A percentile compares a stretch with the other conserved stretches of the same genome.
These are phyloP conservation scores for Letharia columbiana DNA, from an alignment of 495 filamentous ascomycete species.

Conservation along the genomic window DNA sequence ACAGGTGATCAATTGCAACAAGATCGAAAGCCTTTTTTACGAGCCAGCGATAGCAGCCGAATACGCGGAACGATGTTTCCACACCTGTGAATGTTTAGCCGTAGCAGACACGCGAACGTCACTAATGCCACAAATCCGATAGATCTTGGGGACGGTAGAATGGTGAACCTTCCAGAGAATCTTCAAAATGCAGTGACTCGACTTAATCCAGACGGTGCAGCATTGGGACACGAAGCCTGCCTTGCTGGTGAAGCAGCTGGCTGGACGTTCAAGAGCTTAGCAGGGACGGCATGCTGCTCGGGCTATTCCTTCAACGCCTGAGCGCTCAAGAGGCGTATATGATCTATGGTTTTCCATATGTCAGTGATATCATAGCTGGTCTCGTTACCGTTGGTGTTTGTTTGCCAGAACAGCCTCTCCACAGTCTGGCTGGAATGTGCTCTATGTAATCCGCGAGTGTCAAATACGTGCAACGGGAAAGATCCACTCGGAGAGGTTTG, in stretches of 20 bases:
- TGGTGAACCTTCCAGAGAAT: not conserved
- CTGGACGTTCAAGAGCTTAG: not conserved
- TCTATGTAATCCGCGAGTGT: not conserved
- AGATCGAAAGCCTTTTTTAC: not conserved
- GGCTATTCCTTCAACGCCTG: constrained; percentile 9
- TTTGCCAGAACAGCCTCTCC: not conserved
- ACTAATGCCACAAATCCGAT: not conserved
- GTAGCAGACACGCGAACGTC: not conserved
- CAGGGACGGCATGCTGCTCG: not conserved
- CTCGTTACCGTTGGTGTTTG: not conserved
- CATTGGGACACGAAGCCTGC: not conserved
- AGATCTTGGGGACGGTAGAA: not conserved
- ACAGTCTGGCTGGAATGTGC: not conserved
- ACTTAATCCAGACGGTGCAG: constrained; percentile 2
- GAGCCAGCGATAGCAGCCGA: not conserved
- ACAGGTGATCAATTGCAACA: not conserved
- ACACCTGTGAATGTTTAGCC: constrained; percentile 5
- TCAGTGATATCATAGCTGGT: constrained; percentile 3
- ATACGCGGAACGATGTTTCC: not conserved
- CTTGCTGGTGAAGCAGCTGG: not conserved
- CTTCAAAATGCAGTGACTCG: not conserved
- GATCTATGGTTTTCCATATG: not conserved
- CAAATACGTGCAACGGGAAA: no score
- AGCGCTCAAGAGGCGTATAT: constrained; percentile 5
- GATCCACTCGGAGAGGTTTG: no score